phyloP scores from a whole-genome alignment of 2,329 filamentous ascomycete genomes.

The Ramularia collo-cygni region DNA sequence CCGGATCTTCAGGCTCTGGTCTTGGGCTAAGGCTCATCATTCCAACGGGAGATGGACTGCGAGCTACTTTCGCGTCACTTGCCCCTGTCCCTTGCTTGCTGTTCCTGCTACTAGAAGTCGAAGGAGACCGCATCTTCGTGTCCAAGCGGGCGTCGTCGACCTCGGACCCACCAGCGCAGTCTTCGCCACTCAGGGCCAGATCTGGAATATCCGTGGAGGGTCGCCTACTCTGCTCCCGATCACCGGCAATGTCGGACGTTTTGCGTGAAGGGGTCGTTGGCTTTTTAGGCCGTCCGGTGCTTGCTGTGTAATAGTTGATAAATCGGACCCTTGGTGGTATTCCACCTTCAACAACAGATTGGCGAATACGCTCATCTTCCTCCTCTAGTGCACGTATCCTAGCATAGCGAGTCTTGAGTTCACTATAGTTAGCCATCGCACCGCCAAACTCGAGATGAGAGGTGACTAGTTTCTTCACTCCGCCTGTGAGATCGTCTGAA shows the following conservation, averaged over 20 bases:
- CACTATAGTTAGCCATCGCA: constrained; percentile 68
- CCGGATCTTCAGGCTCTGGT: neutral
- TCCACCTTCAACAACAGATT: constrained; percentile 27
- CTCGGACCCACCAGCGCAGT: too few relatives aligned
- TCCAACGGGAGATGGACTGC: too few relatives aligned
- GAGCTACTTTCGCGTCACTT: neutral
- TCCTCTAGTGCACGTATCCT: constrained; percentile 66
- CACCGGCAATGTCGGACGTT: too few relatives aligned
- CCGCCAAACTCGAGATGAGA: constrained; percentile 80
- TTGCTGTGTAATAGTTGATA: constrained; percentile 86
- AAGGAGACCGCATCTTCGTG: neutral
- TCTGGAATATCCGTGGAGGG: constrained; percentile 5
- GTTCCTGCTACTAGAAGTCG: neutral
- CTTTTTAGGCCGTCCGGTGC: constrained; percentile 60
- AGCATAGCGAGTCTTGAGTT: constrained; percentile 63
- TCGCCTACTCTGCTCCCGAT: too few relatives aligned
- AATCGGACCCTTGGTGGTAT: constrained; percentile 59
- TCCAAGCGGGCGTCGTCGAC: too few relatives aligned
- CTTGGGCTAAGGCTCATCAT: neutral
- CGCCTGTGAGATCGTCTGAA: constrained; percentile 61
- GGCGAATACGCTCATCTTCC: constrained; percentile 46
- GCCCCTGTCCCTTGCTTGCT: neutral
- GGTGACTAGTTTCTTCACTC: constrained; percentile 65
- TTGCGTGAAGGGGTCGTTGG: constrained; percentile 39
- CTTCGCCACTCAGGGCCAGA: neutral